These are phyloP conservation scores for Rubus idaeus DNA, from an alignment of 306 rosid species.

Conservation along the genomic window DNA sequence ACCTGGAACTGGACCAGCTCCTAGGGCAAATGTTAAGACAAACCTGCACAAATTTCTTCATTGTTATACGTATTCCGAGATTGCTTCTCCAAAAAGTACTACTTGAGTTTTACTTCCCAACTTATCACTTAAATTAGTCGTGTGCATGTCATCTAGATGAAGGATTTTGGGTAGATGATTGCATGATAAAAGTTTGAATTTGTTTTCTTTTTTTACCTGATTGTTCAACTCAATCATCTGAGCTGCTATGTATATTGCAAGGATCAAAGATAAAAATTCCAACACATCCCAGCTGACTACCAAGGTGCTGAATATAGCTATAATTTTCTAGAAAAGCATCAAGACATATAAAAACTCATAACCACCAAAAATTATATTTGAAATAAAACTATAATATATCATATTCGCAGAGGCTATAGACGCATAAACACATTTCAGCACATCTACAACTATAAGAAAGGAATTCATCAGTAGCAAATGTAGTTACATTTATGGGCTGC, in stretches of 20 bases:
- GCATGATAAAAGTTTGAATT: background rate
- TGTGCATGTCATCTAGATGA: background rate
- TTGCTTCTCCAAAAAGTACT: conserved; percentile 15
- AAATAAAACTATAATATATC: no score
- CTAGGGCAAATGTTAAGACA: conserved; percentile 85
- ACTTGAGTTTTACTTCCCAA: background rate
- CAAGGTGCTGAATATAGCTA: conserved; percentile 1
- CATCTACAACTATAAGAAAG: background rate
- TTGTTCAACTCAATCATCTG: no score
- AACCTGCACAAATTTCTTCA: conserved; percentile 54
- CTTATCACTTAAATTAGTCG: background rate
- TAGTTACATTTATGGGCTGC: background rate
- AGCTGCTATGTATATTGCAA: background rate
- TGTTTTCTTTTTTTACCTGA: no score
- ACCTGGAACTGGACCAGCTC: conserved; percentile 99
- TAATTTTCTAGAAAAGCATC: background rate
- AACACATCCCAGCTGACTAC: background rate
- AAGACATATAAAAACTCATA: background rate
- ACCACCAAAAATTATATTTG: background rate
- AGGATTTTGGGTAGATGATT: background rate
- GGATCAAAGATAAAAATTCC: background rate
- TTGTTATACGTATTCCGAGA: background rate
- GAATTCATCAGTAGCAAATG: background rate
- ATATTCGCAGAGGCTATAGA: background rate
- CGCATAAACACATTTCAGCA: background rate